Percentiles rank a stretch among this genome's conserved stretches.
phyloP scores from a whole-genome alignment of 106 monocot species.

The Dioscorea alata region DNA sequence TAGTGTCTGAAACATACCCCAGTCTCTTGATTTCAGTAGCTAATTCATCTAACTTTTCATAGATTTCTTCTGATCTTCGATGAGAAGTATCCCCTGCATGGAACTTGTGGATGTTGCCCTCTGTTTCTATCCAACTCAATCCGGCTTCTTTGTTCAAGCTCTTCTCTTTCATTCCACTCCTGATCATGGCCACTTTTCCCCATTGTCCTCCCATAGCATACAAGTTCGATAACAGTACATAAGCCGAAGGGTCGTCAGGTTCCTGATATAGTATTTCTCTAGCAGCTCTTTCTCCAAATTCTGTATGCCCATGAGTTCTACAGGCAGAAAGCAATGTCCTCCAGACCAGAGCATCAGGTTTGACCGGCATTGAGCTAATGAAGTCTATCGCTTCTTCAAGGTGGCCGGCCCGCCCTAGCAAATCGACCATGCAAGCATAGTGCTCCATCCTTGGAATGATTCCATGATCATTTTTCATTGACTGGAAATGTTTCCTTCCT shows the following conservation, averaged over 20 bases:
- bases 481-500: slow-evolving; percentile 53
- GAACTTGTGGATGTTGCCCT: slow-evolving; percentile 49
- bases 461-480: slow-evolving; percentile 46
- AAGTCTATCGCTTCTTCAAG: slow-evolving; percentile 61
- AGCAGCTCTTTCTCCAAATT: slow-evolving; percentile 46
- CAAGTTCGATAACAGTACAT: slow-evolving; percentile 76
- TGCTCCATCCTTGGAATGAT: slow-evolving; percentile 70
- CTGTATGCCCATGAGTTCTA: slow-evolving; percentile 39
- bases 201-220: slow-evolving; percentile 53
- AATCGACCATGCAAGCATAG: slow-evolving; percentile 84
- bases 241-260: slow-evolving; percentile 58
- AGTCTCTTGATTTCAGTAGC: slow-evolving; percentile 43
- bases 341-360: slow-evolving; percentile 61
- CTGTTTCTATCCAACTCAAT: slow-evolving; percentile 73
- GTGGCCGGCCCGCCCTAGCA: slow-evolving; percentile 60
- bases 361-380: slow-evolving; percentile 48
- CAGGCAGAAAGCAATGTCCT: slow-evolving; percentile 72
- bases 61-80: slow-evolving; percentile 41
- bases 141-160: slow-evolving; percentile 70
- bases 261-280: slow-evolving; percentile 52
- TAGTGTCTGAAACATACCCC: slow-evolving; percentile 57
- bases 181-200: slow-evolving; percentile 52
- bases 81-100: slow-evolving; percentile 57
- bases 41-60: slow-evolving; percentile 42
- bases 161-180: slow-evolving; percentile 63